A percentile compares a stretch with the other conserved stretches of the same genome.
phyloP scores from a whole-genome alignment of 192 early-diverging fungal genomes.

The Kickxella alabastrina region DNA sequence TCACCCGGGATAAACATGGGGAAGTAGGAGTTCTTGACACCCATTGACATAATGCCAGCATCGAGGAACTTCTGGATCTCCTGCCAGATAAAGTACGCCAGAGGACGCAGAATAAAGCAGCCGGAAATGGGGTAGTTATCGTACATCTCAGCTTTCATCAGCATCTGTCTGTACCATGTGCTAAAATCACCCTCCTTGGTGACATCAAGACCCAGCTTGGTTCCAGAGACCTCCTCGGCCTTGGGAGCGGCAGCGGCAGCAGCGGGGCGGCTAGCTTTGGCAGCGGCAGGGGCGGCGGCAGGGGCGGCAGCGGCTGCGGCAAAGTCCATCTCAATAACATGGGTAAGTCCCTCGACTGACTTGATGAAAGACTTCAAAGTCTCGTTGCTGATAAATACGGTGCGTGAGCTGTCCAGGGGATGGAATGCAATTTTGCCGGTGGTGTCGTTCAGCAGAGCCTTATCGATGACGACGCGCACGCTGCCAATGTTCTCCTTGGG shows the following conservation, averaged over 20 bases:
- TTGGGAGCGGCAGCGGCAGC: constrained; percentile 50
- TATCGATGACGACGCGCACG: constrained; percentile 72
- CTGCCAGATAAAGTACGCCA: constrained; percentile 96
- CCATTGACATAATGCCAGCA: constrained; percentile 79
- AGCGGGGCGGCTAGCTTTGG: constrained; percentile 48
- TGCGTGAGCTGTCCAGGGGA: constrained; percentile 53
- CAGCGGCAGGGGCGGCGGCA: constrained; percentile 26
- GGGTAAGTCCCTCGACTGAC: constrained; percentile 54
- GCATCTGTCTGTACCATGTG: constrained; percentile 87
- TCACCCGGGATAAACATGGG: constrained; percentile 96
- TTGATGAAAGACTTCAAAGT: constrained; percentile 58
- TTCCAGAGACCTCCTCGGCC: constrained; percentile 50
- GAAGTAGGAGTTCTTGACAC: constrained; percentile 98
- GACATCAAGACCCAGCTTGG: constrained; percentile 80
- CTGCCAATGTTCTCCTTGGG: constrained; percentile 52
- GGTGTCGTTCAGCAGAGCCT: constrained; percentile 53
- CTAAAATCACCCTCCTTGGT: constrained; percentile 91
- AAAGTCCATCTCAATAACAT: constrained; percentile 54
- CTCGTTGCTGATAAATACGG: constrained; percentile 58
- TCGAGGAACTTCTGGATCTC: constrained; percentile 94
- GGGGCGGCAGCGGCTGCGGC: constrained; percentile 40
- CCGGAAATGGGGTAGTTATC: constrained; percentile 98
- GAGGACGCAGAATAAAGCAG: constrained; percentile 97
- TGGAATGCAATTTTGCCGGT: constrained; percentile 63
- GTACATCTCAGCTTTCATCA: constrained; percentile 93